Conservation (phyloP, 139 green algal species). For the Volvox reticuliferus region DNA sequence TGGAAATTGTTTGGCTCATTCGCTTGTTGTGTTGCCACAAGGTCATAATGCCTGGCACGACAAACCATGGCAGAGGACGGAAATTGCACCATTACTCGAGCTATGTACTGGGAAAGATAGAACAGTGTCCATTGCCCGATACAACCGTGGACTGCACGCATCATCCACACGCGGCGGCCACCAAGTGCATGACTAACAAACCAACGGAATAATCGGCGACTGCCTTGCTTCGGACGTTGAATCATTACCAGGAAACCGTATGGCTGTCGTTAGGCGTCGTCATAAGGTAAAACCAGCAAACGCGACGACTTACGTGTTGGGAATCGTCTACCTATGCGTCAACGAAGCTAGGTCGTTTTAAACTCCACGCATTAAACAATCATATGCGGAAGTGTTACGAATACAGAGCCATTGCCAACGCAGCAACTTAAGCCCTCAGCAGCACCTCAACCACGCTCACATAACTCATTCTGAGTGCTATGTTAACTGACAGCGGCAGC, state of each 20-base stretch:
- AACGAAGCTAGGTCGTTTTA: too few species aligned
- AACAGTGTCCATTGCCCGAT: too few species aligned
- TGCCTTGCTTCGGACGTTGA: neutral
- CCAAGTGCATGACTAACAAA: neutral
- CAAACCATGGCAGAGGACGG: neutral
- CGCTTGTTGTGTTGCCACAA: neutral
- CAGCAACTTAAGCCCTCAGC: too few species aligned
- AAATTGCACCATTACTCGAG: neutral
- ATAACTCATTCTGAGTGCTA: too few species aligned
- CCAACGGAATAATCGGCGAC: too few species aligned
- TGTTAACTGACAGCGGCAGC: too few species aligned
- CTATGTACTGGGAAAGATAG: neutral
- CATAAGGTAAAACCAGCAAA: neutral
- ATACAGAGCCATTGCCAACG: too few species aligned
- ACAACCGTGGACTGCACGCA: too few species aligned
- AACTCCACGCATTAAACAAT: too few species aligned
- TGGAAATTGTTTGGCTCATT: neutral
- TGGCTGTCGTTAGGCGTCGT: neutral
- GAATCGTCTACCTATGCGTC: neutral
- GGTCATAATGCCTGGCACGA: neutral
- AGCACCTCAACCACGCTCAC: too few species aligned
- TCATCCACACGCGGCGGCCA: too few species aligned
- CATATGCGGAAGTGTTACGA: too few species aligned
- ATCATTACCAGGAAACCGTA: neutral
- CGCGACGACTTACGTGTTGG: neutral